Evolutionary conservation across 129 eudicot genomes (phyloP), one percentile per base, ranked within the genome.

Genomic region (Artemisia annua): DNA sequence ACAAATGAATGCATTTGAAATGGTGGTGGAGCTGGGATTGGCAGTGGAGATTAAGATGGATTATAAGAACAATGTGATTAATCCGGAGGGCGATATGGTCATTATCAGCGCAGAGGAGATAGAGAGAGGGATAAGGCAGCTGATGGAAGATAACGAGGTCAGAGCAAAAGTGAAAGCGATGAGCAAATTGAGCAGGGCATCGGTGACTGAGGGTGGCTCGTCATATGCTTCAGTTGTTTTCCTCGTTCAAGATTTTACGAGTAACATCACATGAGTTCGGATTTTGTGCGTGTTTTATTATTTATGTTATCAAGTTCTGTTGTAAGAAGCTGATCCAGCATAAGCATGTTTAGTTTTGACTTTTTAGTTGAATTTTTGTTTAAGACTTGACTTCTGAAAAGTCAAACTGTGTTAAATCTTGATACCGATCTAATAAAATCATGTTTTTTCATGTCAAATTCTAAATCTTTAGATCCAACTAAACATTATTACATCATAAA

Each of bases 1-100:
- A 1, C 76, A 71, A 19, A 35, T 71, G 66, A 71, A 20, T 56
- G 76, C 76, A 46, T 71, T 71, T 71, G 48, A 71, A 22, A 71
- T 71, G 67, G 76, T 71, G 67, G 46, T 44, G 57, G 76, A 71
- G 67, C 9, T 58, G 5, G 76, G 76, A 56, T 57, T 71, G 5
- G 76, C 67, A 0, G 66, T 58, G 44, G 76, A 70, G 43, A 70
- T 70, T 19, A 55, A 70, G 32, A 17, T 70, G 75, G 55, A 70
- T 39, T 32, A 35, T 35, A 55, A 70, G 75, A 68, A 8, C 24
- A 22, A 71, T 56, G 3, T 57, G 15, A 56, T 55, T 71, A 56
- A 71, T 43, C 75, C 65, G 5, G 4, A 56, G 7, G 55, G 20
- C 0, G 55, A 70, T 2, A 11, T 5, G 1, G 48, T 24, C 30